Evolutionary conservation across 176 grass and related monocot species (phyloP), one percentile per base, ranked within the genome.

Genomic region (Juncus effusus): DNA sequence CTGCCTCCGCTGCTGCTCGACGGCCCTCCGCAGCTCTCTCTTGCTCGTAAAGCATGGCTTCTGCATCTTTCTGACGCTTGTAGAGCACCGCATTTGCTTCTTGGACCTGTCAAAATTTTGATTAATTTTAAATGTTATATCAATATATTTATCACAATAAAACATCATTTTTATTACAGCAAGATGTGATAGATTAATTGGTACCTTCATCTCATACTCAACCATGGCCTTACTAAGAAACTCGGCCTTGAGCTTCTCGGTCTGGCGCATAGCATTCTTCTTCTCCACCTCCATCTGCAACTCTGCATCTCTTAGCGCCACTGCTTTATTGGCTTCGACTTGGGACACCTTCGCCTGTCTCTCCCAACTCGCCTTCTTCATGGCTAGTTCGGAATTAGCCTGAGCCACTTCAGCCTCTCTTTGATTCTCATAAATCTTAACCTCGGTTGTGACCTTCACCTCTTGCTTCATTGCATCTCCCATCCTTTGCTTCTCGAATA

Each of bases 181-280:
- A 47, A 47, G 9, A 47, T 47, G 9, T 28, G 9, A 41, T 40
- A 13, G 62, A 16, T 7, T n/a, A n/a, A 49, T 37, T 40, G 0
- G 4, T 73, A 78, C 76, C 84, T 96, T 85, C 60, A 82, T 96
- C 70, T 90, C 91, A 53, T 90, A 96, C 14, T 96, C 81, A 0
- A 96, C 82, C 10, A 81, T 50, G 41, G 91, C 87, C 74, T 80
- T 88, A 76, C 79, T 91, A 15, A 96, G 92, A 3, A 76, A 64
- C 13, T 96, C 87, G 0, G 92, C 87, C 58, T 96, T 96, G 70
- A 96, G 87, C 79, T 91, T 96, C 74, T 96, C 92, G 0, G 87
- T 96, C 62, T 88, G 35, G 40, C 76, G 54, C 1, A 61, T 38
- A 0, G 92, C 82, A 68, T 96, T 96, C 65, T 58, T 80, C 37